Conservation (phyloP, 2,329 filamentous ascomycete species). For the Talaromyces sp. region DNA sequence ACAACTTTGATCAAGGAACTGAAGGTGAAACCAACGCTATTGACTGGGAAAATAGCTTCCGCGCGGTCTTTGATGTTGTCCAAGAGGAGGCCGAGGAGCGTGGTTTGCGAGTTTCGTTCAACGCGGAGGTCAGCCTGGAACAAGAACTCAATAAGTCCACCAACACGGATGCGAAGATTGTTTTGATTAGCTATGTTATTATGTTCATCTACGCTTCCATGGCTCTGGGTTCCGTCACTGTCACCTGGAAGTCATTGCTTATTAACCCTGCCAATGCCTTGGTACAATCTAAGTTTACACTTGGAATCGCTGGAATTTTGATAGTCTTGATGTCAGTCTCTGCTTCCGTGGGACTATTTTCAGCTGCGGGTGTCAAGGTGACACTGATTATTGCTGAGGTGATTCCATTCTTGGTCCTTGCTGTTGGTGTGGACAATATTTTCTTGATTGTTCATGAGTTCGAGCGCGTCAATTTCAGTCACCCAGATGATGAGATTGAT, state of each 20-base stretch:
- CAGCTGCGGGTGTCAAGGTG: constrained; percentile 86
- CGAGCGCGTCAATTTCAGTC: constrained; percentile 87
- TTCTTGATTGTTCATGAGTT: constrained; percentile 99
- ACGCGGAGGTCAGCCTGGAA: constrained; percentile 90
- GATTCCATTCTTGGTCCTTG: constrained; percentile 94
- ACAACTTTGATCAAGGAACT: constrained; percentile 77
- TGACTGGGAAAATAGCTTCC: constrained; percentile 85
- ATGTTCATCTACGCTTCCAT: constrained; percentile 98
- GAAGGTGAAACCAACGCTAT: constrained; percentile 72
- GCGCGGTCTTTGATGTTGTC: constrained; percentile 71
- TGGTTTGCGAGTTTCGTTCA: constrained; percentile 88
- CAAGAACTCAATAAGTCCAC: constrained; percentile 97
- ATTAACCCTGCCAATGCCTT: constrained; percentile 81
- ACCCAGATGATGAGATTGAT: constrained; percentile 85
- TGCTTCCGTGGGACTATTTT: constrained; percentile 92
- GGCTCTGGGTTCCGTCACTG: constrained; percentile 83
- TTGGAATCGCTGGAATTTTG: constrained; percentile 90
- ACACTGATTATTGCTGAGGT: constrained; percentile 98
- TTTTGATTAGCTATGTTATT: constrained; percentile 94
- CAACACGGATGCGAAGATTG: constrained; percentile 96
- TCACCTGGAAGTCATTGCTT: constrained; percentile 75
- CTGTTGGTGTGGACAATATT: constrained; percentile 97
- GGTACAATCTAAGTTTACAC: constrained; percentile 94
- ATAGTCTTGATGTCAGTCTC: constrained; percentile 98
- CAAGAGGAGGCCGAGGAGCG: constrained; percentile 77